Base-by-base conservation (phyloP, 805 yeast genomes). In the Yamadazyma akitaensis region DNA sequence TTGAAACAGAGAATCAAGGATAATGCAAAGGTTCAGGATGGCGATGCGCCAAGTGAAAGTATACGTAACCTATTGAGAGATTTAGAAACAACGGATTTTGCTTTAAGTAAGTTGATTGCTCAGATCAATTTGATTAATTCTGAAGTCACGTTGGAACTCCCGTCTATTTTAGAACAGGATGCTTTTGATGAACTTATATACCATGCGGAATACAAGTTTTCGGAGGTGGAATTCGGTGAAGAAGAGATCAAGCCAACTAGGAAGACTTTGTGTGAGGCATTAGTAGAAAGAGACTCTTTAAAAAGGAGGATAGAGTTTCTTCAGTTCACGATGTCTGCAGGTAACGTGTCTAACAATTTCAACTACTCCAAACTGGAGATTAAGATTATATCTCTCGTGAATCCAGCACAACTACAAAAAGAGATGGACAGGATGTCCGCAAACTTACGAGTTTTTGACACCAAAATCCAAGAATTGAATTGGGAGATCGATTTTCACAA, bases 401-500 rank as follows among this genome's bases (percentile, higher is more conserved):
- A 46, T 25, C 37, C 35, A 3, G 28, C 37, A 17, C 13, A 21
- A 10, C 21, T 37, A 3, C 51, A 44, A 42, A 40, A 44, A 12
- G 25, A 16, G 18, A 37, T 33, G 8, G 49, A 51, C 32, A 24
- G 12, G 5, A 31, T 49, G 11, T 38, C 53, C 2, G 37, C 21
- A 24, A 11, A 32, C 8, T 37, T 49, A n/a, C 28, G 54, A 24
- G 38, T 46, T 1, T 11, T 51, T n/a, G 54, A 51, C 40, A 30
- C 51, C 10, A 43, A 30, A 17, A 51, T 51, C 28, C 54, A 51
- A 28, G 53, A 51, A 34, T 13, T 19, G 17, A 51, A 51, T 25
- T 51, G 54, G 54, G 39, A 44, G 6, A 47, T 47, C 12, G 53
- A 51, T 21, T 44, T 51, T 12, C 53, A 49, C 12, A 37, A 48